These are phyloP conservation scores for Saccharum spontaneum DNA, from an alignment of 176 grass and related monocot genomes.

Conservation along the genomic window DNA sequence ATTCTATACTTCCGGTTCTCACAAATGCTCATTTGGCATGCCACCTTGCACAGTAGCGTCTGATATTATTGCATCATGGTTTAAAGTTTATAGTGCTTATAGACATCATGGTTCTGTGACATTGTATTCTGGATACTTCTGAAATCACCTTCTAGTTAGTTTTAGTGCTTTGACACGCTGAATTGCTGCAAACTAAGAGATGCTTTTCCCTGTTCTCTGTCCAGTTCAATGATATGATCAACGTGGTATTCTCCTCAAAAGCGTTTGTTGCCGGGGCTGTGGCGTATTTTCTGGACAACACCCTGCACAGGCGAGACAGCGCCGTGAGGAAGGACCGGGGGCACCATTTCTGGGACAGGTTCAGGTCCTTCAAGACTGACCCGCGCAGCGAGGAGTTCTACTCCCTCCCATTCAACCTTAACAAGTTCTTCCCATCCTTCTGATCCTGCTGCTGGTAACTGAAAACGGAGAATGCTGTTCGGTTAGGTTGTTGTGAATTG, in stretches of 20 bases:
- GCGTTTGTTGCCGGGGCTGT: slow-evolving; percentile 71
- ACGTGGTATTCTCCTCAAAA: slow-evolving; percentile 86
- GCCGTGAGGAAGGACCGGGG: slow-evolving; percentile 53
- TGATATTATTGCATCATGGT: not conserved
- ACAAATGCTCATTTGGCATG: not conserved
- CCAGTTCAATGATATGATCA: slow-evolving; percentile 98
- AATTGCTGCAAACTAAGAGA: not conserved
- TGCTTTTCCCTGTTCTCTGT: slow-evolving; percentile 12
- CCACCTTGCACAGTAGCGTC: not conserved
- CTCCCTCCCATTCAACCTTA: slow-evolving; percentile 80
- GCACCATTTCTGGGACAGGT: slow-evolving; percentile 91
- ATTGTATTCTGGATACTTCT: not conserved
- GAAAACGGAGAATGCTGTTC: not conserved
- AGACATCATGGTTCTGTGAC: not conserved
- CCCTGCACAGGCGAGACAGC: slow-evolving; percentile 54
- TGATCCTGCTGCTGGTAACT: slow-evolving; percentile 35
- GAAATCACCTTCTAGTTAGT: not conserved
- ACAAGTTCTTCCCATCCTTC: slow-evolving; percentile 90
- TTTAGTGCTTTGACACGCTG: not conserved
- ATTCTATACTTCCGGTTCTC: not conserved
- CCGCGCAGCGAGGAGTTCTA: slow-evolving; percentile 92
- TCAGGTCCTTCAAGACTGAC: slow-evolving; percentile 80
- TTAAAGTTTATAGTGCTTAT: not conserved
- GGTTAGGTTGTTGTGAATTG: slow-evolving; percentile 6
- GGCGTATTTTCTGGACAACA: slow-evolving; percentile 82